Conservation (phyloP, 352 stramenopile species). For the Pythium myriotylum region DNA sequence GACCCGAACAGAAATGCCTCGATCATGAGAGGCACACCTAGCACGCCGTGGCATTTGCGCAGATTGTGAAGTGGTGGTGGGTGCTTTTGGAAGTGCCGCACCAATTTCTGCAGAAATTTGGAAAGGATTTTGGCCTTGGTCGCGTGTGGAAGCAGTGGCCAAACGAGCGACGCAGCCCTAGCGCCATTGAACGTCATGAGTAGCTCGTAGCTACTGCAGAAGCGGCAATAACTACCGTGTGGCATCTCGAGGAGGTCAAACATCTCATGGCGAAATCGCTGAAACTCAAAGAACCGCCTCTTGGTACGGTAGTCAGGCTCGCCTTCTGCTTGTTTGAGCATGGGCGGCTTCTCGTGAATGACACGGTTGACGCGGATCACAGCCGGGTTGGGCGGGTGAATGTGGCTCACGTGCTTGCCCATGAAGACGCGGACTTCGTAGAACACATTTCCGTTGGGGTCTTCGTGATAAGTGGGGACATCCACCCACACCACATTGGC, state of each 20-base stretch:
- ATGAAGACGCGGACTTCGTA: slow-evolving; percentile 2
- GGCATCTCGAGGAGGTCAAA: neutral
- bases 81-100: neutral
- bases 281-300: neutral
- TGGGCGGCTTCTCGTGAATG: neutral
- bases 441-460: neutral
- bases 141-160: neutral
- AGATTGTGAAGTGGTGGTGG: neutral
- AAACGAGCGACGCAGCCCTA: neutral
- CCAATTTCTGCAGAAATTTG: neutral
- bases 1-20: neutral
- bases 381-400: neutral
- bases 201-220: neutral
- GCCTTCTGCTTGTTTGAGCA: neutral
- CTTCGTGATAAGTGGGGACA: neutral
- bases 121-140: neutral
- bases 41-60: neutral
- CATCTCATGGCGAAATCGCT: neutral
- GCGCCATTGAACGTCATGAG: slow-evolving; percentile 8
- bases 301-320: neutral
- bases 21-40: neutral
- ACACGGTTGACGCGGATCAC: no score
- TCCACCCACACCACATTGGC: slow-evolving; percentile 1
- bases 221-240: neutral
- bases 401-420: neutral